A percentile compares a stretch with the other conserved stretches of the same genome.
Conservation (phyloP, 108 stramenopile species). For the Halocafeteria seosinensis region DNA sequence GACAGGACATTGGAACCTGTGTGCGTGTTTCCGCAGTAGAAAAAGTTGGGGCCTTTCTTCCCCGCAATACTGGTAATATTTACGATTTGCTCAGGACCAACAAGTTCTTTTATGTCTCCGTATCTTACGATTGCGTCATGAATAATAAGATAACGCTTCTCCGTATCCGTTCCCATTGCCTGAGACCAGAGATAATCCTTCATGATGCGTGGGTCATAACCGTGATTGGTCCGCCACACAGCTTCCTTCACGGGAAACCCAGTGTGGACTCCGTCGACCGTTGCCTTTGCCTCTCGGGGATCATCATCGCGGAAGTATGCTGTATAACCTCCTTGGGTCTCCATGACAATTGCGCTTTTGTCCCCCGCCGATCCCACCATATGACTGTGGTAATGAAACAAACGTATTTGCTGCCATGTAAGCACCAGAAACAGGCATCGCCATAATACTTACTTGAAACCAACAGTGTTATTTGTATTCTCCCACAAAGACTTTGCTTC, state of each 20-base stretch:
- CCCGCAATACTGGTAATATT: conserved; percentile 4
- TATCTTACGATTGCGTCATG: neutral
- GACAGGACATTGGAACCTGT: conserved; percentile 7
- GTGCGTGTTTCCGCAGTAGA: neutral
- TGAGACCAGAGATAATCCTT: neutral
- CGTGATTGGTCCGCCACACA: conserved; percentile 13
- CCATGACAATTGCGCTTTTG: neutral
- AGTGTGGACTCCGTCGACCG: neutral
- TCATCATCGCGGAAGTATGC: conserved; percentile 8
- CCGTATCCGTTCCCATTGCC: neutral
- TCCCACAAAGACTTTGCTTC: conserved; percentile 2
- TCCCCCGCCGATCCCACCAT: conserved; percentile 8
- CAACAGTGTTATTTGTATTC: conserved; percentile 9
- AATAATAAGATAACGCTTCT: conserved; percentile 4
- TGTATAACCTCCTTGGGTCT: neutral
- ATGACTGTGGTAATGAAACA: too few relatives aligned
- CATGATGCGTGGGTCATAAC: conserved; percentile 3
- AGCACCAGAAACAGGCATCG: too few relatives aligned
- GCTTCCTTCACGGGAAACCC: neutral
- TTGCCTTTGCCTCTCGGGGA: conserved; percentile 1
- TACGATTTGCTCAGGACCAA: neutral
- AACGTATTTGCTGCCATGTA: too few relatives aligned
- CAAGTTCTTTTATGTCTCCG: neutral
- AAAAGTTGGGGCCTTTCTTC: conserved; percentile 2
- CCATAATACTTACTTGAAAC: too few relatives aligned